Evolutionary conservation across 2,329 filamentous ascomycete genomes (phyloP).

Genomic region (Fusarium heterosporum): DNA sequence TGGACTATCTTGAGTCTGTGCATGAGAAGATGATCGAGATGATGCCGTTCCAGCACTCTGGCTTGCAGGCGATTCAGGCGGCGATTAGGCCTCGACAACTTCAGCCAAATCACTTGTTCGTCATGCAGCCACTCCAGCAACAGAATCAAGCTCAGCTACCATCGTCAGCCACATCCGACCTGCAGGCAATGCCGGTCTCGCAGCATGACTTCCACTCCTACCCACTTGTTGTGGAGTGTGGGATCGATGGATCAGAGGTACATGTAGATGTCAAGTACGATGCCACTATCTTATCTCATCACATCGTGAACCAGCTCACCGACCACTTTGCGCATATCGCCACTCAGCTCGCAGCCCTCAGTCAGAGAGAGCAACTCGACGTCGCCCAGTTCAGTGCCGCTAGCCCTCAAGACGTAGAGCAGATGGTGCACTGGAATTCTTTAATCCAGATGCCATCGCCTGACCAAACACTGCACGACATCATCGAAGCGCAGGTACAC

Average conservation of each 20-base stretch:
- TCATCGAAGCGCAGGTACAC: conserved; percentile 1
- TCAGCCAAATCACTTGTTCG: conserved; percentile 11
- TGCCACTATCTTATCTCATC: conserved; percentile 9
- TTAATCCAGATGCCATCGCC: background rate
- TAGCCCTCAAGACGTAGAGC: conserved; percentile 7
- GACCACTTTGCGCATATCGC: conserved; percentile 11
- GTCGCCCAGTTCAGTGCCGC: conserved; percentile 10
- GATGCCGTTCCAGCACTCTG: conserved; percentile 11
- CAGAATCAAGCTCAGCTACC: conserved; percentile 1
- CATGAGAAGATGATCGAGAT: conserved; percentile 12
- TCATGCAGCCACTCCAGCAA: conserved; percentile 14
- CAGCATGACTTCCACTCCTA: conserved; percentile 13
- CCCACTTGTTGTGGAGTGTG: conserved; percentile 8
- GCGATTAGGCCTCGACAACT: conserved; percentile 8
- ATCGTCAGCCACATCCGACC: conserved; percentile 4
- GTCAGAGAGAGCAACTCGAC: conserved; percentile 1
- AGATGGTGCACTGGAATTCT: conserved; percentile 10
- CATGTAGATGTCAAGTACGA: conserved; percentile 58
- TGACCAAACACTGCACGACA: conserved; percentile 9
- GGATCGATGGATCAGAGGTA: conserved; percentile 62
- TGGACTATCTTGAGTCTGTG: conserved; percentile 8
- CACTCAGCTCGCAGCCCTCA: conserved; percentile 6
- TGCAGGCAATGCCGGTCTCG: conserved; percentile 11
- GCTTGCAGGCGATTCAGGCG: conserved; percentile 5
- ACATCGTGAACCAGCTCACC: conserved; percentile 9